Evolutionary conservation across 495 filamentous ascomycete genomes (phyloP).

Genomic region (Daldinia childiae): DNA sequence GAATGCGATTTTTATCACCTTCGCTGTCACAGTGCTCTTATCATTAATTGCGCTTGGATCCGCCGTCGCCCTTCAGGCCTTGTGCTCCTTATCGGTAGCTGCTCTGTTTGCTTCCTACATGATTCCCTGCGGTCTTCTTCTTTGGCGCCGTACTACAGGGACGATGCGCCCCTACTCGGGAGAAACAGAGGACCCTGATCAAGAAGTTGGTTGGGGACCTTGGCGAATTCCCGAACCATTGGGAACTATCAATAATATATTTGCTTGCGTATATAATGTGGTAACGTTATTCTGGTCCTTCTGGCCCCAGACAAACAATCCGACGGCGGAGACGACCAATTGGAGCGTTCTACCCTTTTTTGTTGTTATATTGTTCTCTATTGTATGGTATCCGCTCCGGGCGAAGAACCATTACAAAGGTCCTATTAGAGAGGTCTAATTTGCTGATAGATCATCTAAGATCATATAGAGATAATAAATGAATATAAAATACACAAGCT

Average conservation of each 20-base stretch:
- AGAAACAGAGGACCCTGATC: conserved; percentile 45
- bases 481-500: not conserved
- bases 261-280: conserved; percentile 58
- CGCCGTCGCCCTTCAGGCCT: conserved; percentile 61
- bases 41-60: conserved; percentile 68
- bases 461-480: not conserved
- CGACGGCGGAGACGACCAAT: conserved; percentile 55
- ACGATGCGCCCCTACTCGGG: conserved; percentile 45
- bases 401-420: conserved; percentile 57
- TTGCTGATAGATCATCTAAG: not conserved
- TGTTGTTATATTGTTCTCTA: conserved; percentile 53
- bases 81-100: conserved; percentile 58
- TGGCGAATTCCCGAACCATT: conserved; percentile 58
- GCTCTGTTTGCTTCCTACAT: conserved; percentile 58
- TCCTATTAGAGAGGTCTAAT: conserved; percentile 55
- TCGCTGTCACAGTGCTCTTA: conserved; percentile 60
- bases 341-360: conserved; percentile 59
- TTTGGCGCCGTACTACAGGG: conserved; percentile 57
- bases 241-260: conserved; percentile 57
- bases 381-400: conserved; percentile 57
- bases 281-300: conserved; percentile 64
- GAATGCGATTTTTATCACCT: conserved; percentile 58
- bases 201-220: conserved; percentile 58
- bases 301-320: conserved; percentile 53
- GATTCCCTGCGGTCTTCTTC: conserved; percentile 57